Evolutionary conservation across 495 filamentous ascomycete genomes (phyloP), one percentile per base, ranked within the genome.

Genomic region (Opeltia flavorubescens): DNA sequence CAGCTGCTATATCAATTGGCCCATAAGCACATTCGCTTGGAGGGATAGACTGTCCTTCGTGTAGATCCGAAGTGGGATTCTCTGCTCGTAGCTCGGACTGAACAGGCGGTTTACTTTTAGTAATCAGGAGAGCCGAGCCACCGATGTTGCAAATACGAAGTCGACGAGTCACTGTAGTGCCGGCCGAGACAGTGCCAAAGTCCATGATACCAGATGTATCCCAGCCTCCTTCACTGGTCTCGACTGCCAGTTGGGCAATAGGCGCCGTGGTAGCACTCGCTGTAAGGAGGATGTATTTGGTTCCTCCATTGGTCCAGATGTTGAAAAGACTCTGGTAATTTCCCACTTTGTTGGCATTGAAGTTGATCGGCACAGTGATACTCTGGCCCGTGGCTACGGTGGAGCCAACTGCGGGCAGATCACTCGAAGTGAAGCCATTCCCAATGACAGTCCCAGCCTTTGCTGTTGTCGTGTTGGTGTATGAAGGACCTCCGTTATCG

Each of bases 71-170:
- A 9, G 33, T 38, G 18, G 44, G 44, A 24, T 47, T 47, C 40
- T 64, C 59, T 11, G 44, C 50, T 13, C 46, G 49, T 27, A 56
- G 46, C n/a, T 46, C 50, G 12, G 53, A 36, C 15, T 52, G 46
- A 39, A 60, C 49, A 3, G 59, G 59, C 39, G 57, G 39, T 48
- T 63, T 63, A 38, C 54, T 58, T 47, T 64, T 64, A 9, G 59
- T 60, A 43, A 64, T 57, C 11, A 45, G 54, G 31, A 66, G 55
- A 30, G 54, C 51, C 8, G 61, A 64, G 5, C 64, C 64, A 25
- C 64, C 64, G 5, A 29, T 54, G 39, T 65, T 65, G 21, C 53
- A 63, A 33, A 65, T 54, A 24, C 61, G 56, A 25, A 66, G 59
- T 5, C 51, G 43, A 12, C 51, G 46, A 12, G 50, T 50, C 3